Evolutionary conservation across 495 filamentous ascomycete genomes (phyloP).

Genomic region (Massariosphaeria phaeospora): DNA sequence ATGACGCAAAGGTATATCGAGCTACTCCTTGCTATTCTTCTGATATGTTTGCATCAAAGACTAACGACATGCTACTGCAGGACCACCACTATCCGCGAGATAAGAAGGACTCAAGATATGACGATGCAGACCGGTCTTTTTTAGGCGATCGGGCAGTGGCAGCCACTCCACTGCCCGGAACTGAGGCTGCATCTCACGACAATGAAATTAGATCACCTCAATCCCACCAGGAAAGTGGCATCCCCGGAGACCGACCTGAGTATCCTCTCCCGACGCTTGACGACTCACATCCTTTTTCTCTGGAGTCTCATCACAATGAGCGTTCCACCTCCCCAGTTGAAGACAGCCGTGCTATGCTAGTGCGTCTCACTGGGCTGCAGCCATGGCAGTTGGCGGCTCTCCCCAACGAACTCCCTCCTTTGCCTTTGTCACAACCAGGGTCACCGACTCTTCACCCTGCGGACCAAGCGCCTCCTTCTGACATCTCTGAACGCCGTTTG

Average conservation of each 20-base stretch:
- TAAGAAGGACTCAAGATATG: slow-evolving; percentile 10
- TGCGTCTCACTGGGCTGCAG: slow-evolving; percentile 21
- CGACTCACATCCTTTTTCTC: slow-evolving; percentile 20
- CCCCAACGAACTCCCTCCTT: slow-evolving; percentile 24
- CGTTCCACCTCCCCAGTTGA: slow-evolving; percentile 25
- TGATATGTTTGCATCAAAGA: neutral
- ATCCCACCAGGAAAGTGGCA: slow-evolving; percentile 8
- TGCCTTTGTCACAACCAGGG: slow-evolving; percentile 11
- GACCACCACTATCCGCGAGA: slow-evolving; percentile 21
- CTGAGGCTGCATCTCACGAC: slow-evolving; percentile 20
- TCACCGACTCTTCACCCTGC: slow-evolving; percentile 17
- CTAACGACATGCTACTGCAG: neutral
- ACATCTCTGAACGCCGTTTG: slow-evolving; percentile 12
- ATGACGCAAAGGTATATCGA: slow-evolving; percentile 22
- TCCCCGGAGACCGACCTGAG: slow-evolving; percentile 30
- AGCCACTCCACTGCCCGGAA: slow-evolving; percentile 37
- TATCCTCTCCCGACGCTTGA: slow-evolving; percentile 27
- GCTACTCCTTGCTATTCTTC: neutral
- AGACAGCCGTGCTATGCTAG: slow-evolving; percentile 25
- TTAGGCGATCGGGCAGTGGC: slow-evolving; percentile 45
- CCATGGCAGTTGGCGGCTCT: slow-evolving; percentile 21
- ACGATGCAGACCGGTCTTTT: slow-evolving; percentile 41
- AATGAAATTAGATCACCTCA: slow-evolving; percentile 5
- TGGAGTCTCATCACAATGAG: neutral
- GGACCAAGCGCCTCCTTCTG: slow-evolving; percentile 11